These are phyloP conservation scores for Spongospora subterranea DNA, from an alignment of 208 protist species.

Conservation along the genomic window DNA sequence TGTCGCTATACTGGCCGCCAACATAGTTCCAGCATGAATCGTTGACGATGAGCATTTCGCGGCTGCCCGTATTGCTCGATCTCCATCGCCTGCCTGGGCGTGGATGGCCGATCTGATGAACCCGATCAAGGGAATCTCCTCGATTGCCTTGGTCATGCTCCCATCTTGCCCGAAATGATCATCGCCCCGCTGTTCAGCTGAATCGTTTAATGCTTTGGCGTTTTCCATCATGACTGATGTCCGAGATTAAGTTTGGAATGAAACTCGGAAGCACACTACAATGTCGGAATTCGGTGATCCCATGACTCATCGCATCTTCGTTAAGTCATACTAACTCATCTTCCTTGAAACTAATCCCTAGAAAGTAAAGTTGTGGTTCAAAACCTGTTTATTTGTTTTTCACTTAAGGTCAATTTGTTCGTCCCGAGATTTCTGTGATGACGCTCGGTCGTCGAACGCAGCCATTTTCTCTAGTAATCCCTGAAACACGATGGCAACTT, in stretches of 20 bases:
- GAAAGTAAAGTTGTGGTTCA: no score
- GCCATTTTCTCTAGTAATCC: background rate
- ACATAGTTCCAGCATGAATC: constrained; percentile 37
- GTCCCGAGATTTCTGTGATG: no score
- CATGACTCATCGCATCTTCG: no score
- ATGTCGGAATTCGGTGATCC: no score
- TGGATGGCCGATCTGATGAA: background rate
- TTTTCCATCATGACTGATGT: no score
- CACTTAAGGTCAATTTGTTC: no score
- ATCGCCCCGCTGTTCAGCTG: background rate
- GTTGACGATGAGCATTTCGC: constrained; percentile 32
- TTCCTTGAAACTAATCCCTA: no score
- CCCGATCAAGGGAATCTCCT: constrained; percentile 40
- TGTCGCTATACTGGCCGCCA: background rate
- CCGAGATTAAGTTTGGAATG: no score
- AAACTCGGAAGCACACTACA: no score
- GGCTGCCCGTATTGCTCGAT: constrained; percentile 28
- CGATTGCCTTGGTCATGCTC: constrained; percentile 28
- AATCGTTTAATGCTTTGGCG: no score
- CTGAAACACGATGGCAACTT: background rate
- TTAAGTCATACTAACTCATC: no score
- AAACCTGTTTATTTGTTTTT: no score
- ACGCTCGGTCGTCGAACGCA: background rate
- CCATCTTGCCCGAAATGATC: constrained; percentile 7
- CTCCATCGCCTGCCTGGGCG: background rate